A percentile compares a stretch with the other conserved stretches of the same genome.
Evolutionary conservation across 2,329 filamentous ascomycete genomes (phyloP).

Genomic region (Zymoseptoria pseudotritici): DNA sequence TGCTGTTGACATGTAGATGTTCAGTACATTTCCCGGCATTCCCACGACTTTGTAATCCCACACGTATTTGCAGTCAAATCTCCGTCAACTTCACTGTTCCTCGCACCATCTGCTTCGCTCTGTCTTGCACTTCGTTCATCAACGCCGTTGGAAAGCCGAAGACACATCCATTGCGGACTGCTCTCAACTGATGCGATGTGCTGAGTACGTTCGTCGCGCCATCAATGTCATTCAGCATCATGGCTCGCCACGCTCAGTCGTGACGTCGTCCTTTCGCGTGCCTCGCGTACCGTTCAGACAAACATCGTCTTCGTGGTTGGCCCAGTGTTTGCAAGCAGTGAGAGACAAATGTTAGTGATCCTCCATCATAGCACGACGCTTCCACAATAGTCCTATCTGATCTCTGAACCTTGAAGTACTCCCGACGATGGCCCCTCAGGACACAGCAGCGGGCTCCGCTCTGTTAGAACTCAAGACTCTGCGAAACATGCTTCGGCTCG

Average conservation of each 20-base stretch:
- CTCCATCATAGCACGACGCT: background rate
- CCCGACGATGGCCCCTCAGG: background rate
- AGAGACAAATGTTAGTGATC: background rate
- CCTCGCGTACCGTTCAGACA: background rate
- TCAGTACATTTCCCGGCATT: background rate
- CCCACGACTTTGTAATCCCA: background rate
- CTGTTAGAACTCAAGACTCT: background rate
- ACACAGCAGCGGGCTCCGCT: background rate
- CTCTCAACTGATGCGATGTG: background rate
- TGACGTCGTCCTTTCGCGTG: background rate
- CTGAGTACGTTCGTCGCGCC: background rate
- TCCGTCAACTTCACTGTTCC: background rate
- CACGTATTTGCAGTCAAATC: background rate
- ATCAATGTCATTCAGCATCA: background rate
- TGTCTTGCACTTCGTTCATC: background rate
- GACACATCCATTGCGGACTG: background rate
- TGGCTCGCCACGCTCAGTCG: background rate
- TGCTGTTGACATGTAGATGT: background rate
- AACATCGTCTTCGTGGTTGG: background rate
- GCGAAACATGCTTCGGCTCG: constrained; percentile 6
- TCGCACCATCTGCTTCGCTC: background rate
- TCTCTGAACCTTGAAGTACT: background rate
- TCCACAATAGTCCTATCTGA: background rate
- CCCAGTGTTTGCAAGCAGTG: background rate
- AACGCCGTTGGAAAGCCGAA: background rate